These are phyloP conservation scores for Lipomyces mesembrius DNA, from an alignment of 805 yeast genomes.

Conservation along the genomic window DNA sequence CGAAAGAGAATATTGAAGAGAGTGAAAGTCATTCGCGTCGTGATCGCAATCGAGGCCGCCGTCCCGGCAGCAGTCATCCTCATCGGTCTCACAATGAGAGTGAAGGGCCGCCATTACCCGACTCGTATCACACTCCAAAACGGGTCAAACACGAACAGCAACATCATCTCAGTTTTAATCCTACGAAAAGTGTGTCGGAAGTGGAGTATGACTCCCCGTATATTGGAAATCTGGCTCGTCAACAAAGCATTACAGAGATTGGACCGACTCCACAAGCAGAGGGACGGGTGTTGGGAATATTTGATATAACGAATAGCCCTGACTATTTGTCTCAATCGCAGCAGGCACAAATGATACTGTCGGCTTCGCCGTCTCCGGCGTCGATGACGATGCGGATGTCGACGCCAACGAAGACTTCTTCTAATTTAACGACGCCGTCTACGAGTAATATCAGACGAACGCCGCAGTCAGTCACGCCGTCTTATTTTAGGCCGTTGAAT, in stretches of 20 bases:
- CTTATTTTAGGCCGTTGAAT: constrained; percentile 23
- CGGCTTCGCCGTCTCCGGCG: constrained; percentile 12
- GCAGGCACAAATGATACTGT: neutral
- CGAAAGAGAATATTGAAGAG: neutral
- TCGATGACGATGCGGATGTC: too few species aligned
- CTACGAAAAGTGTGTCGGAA: neutral
- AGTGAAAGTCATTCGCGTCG: neutral
- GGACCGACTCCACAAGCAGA: constrained; percentile 40
- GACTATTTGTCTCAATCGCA: neutral
- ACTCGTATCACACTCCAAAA: neutral
- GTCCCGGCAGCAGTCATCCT: neutral
- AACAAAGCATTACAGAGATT: constrained; percentile 15
- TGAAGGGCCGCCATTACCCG: neutral
- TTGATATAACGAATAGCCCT: constrained; percentile 28
- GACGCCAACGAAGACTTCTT: neutral
- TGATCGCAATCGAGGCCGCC: neutral
- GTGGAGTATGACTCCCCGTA: constrained; percentile 21
- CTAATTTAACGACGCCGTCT: constrained; percentile 10
- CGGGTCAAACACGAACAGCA: neutral
- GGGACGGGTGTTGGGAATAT: constrained; percentile 36
- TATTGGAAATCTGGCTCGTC: constrained; percentile 14
- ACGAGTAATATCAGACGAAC: neutral
- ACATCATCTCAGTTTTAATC: neutral
- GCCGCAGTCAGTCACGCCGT: constrained; percentile 24
- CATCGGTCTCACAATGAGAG: neutral